Percentiles rank a stretch among this genome's conserved stretches.
Evolutionary conservation across 1,284 basidiomycete genomes (phyloP).

Genomic region (Amylostereum chailletii): DNA sequence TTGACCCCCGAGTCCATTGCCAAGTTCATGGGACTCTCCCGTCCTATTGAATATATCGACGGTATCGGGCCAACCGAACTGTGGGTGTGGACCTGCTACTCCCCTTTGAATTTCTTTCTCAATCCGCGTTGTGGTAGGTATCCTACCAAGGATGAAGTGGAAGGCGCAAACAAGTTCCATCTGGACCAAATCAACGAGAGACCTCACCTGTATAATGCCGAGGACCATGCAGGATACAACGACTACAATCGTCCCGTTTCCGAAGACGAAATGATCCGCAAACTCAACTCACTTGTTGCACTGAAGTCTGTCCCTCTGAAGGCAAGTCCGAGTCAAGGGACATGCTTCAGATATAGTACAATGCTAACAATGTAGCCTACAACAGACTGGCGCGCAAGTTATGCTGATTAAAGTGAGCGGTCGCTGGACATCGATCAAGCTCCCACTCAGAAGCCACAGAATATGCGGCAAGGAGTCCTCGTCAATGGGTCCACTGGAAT

Average conservation of each 20-base stretch:
- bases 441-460: conserved; percentile 23
- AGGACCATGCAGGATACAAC: conserved; percentile 25
- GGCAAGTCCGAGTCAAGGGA: conserved; percentile 1
- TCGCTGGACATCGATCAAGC: background rate
- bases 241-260: conserved; percentile 13
- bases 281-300: conserved; percentile 21
- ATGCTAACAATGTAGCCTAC: no score
- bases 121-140: conserved; percentile 34
- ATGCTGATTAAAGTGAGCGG: conserved; percentile 35
- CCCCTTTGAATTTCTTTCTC: no score
- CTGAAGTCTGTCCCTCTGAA: conserved; percentile 16
- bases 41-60: conserved; percentile 55
- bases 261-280: conserved; percentile 12
- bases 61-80: conserved; percentile 79
- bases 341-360: no score
- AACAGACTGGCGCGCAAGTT: conserved; percentile 24
- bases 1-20: conserved; percentile 37
- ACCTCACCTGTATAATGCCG: conserved; percentile 26
- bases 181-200: conserved; percentile 24
- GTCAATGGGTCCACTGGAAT: conserved; percentile 89
- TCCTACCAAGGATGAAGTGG: conserved; percentile 54
- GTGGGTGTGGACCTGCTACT: conserved; percentile 26
- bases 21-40: conserved; percentile 53
- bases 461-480: conserved; percentile 46
- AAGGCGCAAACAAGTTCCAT: conserved; percentile 42